phyloP scores from a whole-genome alignment of 768 basidiomycete species.

The Russula earlei region DNA sequence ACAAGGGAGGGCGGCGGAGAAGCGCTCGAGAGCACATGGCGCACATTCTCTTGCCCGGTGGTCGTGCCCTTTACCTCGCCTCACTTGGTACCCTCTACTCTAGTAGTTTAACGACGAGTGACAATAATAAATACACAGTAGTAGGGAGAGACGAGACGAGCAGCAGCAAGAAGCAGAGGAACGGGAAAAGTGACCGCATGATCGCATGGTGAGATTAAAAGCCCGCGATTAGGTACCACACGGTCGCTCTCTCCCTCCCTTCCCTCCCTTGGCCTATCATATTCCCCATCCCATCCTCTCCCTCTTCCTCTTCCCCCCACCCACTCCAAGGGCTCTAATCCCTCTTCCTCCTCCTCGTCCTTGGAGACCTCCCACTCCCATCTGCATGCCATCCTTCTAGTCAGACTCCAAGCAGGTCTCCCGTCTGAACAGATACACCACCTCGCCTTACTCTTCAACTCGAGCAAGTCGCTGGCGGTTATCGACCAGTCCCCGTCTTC shows the following conservation, averaged over 20 bases:
- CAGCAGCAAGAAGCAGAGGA: neutral
- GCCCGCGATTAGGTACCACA: slow-evolving; percentile 23
- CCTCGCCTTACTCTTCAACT: slow-evolving; percentile 20
- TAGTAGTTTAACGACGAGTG: too few relatives aligned
- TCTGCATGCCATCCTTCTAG: slow-evolving; percentile 20
- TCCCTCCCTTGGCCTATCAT: slow-evolving; percentile 1
- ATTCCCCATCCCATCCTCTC: neutral
- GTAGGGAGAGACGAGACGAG: neutral
- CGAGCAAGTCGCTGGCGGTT: slow-evolving; percentile 26
- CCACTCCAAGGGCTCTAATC: neutral
- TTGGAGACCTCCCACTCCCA: slow-evolving; percentile 6
- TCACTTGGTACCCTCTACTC: too few relatives aligned
- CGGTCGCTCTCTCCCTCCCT: slow-evolving; percentile 2
- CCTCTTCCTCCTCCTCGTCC: neutral
- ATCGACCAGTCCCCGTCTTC: slow-evolving; percentile 24
- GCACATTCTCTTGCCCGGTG: slow-evolving; percentile 5
- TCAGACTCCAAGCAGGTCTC: slow-evolving; percentile 52
- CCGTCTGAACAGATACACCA: slow-evolving; percentile 38
- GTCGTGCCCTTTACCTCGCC: too few relatives aligned
- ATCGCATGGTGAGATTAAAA: slow-evolving; percentile 15
- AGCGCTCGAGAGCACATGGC: slow-evolving; percentile 20
- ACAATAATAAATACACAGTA: too few relatives aligned
- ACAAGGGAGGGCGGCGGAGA: neutral
- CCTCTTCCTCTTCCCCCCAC: neutral
- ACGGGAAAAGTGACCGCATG: slow-evolving; percentile 9